Evolutionary conservation across 306 rosid genomes (phyloP), one percentile per base, ranked within the genome.

Genomic region (Coriaria nepalensis): DNA sequence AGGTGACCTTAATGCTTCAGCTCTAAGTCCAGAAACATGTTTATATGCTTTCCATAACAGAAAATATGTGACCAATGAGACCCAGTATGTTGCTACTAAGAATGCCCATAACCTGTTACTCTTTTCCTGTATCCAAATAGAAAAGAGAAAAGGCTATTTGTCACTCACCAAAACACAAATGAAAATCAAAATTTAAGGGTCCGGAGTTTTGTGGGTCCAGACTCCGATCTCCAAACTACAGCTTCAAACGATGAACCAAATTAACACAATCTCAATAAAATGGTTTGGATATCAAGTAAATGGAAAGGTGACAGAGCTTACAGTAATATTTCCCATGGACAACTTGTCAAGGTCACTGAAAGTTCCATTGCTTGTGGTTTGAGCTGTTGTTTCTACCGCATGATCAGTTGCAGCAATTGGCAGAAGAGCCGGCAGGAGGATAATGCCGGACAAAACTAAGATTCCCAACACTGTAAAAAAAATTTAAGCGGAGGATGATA

Each of bases 31-130:
- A 2, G 83, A 53, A 0, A 72, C 86, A 40, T 82, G 96, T 8
- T 68, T 77, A 64, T 92, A 92, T 40, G 87, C 82, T 69, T 68
- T 79, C 98, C 98, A 92, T 51, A 86, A 61, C 71, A 92, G 65
- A 76, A 14, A 53, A 52, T 75, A 62, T 13, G 94, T 33, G 46
- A 85, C 86, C 46, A 85, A 35, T n/a, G 96, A 79, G 68, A 82
- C 81, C 83, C 83, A 85, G 60, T 82, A 92, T 59, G 77, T 71
- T 45, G 72, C 76, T 6, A 75, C 36, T 0, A 92, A 46, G 73
- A 71, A 92, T 35, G 83, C 96, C 96, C 98, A 92, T 63, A 82
- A 56, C 67, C 98, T 77, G 13, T 57, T 0, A 55, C 96, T 82
- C 51, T 32, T 20, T 9, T 10, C 45, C 98, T 92, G 59, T 63